Evolutionary conservation across 1,284 basidiomycete genomes (phyloP).

Genomic region (Abortiporus biennis): DNA sequence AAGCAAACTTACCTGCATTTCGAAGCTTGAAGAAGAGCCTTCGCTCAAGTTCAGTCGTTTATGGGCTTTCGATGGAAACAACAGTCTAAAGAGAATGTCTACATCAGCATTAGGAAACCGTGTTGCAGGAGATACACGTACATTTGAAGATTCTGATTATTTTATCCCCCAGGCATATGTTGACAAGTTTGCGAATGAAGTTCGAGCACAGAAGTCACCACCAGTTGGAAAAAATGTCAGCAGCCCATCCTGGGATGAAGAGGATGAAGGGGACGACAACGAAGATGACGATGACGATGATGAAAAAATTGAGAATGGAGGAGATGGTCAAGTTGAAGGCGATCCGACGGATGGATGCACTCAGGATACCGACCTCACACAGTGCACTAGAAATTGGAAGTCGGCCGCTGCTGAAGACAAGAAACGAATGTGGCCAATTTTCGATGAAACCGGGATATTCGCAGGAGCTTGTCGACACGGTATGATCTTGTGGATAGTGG

Average conservation of each 20-base stretch:
- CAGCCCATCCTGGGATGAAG: background rate
- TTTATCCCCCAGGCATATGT: slow-evolving; percentile 20
- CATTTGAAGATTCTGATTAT: slow-evolving; percentile 16
- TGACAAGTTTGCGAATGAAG: slow-evolving; percentile 27
- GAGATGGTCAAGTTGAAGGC: background rate
- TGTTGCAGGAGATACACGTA: slow-evolving; percentile 12
- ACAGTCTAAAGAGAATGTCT: slow-evolving; percentile 25
- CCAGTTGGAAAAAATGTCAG: background rate
- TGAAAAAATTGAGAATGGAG: background rate
- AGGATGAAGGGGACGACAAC: background rate
- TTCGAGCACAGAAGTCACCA: slow-evolving; percentile 10
- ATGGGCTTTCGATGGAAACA: slow-evolving; percentile 28
- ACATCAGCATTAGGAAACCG: slow-evolving; percentile 3
- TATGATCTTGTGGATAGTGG: slow-evolving; percentile 11
- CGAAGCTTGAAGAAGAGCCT: slow-evolving; percentile 20
- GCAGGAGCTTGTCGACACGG: slow-evolving; percentile 19
- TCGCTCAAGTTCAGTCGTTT: slow-evolving; percentile 16
- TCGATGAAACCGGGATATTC: slow-evolving; percentile 25
- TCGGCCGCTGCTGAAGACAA: slow-evolving; percentile 18
- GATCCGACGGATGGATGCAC: slow-evolving; percentile 9
- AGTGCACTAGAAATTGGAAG: slow-evolving; percentile 23
- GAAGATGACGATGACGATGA: background rate
- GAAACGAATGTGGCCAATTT: slow-evolving; percentile 20
- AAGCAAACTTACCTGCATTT: background rate
- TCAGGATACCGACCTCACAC: background rate